phyloP scores from a whole-genome alignment of 768 basidiomycete genomes.

The Leccinum longicurvipes region DNA sequence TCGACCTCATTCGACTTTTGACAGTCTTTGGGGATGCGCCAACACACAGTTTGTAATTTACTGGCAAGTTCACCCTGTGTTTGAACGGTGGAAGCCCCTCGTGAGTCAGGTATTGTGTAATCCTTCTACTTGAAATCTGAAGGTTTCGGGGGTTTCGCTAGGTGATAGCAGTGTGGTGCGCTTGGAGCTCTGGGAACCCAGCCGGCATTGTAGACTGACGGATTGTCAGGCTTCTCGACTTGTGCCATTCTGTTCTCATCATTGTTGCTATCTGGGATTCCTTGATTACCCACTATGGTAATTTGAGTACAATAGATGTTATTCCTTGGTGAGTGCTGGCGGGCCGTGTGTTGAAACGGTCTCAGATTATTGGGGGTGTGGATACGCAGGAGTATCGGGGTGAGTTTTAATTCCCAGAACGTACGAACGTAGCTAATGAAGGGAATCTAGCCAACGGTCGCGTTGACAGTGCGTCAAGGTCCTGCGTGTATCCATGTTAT shows the following conservation, averaged over 20 bases:
- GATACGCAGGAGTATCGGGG: constrained; percentile 21
- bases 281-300: constrained; percentile 18
- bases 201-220: not conserved
- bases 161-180: constrained; percentile 21
- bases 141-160: not conserved
- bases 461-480: constrained; percentile 15
- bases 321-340: constrained; percentile 21
- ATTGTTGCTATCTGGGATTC: constrained; percentile 22
- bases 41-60: constrained; percentile 25
- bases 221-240: constrained; percentile 17
- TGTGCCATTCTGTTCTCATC: constrained; percentile 24
- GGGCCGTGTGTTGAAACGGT: not conserved
- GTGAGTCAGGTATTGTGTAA: constrained; percentile 8
- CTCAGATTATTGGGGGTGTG: not conserved
- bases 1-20: not conserved
- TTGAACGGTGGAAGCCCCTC: constrained; percentile 15
- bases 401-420: constrained; percentile 2
- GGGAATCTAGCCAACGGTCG: constrained; percentile 13
- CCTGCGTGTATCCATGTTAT: not conserved
- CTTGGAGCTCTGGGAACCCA: not conserved
- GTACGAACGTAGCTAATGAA: not conserved
- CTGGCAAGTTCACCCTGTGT: constrained; percentile 12
- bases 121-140: not conserved
- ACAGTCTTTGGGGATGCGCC: constrained; percentile 25
- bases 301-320: constrained; percentile 1